Conservation (phyloP, 306 rosid species). For the Cotoneaster glaucophyllus region DNA sequence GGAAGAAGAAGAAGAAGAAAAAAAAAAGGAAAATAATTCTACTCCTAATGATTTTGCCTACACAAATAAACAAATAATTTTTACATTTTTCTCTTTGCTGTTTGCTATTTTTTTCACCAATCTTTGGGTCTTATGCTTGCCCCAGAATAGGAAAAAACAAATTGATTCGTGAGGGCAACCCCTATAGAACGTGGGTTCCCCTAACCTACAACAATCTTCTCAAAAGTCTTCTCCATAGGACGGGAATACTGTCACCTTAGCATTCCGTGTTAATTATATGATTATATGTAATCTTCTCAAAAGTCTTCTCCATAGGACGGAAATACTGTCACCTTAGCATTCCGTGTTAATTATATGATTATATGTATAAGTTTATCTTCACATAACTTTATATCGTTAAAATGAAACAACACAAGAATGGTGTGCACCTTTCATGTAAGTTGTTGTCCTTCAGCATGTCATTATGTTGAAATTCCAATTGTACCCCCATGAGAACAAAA, state of each 20-base stretch:
- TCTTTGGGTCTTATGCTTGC: background rate
- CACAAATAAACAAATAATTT: conserved; percentile 8
- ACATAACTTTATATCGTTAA: too few species aligned
- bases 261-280: too few species aligned
- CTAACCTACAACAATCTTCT: background rate
- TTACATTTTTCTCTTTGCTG: background rate
- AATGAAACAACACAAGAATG: rapidly evolving
- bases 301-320: background rate
- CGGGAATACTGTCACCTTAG: too few species aligned
- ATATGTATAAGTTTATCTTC: too few species aligned
- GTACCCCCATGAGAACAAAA: background rate
- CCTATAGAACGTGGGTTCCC: background rate
- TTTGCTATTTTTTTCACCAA: too few species aligned
- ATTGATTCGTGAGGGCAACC: background rate
- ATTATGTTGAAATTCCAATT: too few species aligned
- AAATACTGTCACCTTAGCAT: too few species aligned
- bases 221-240: background rate
- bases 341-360: too few species aligned
- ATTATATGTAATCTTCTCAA: background rate
- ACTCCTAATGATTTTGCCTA: conserved; percentile 37
- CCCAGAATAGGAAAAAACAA: background rate
- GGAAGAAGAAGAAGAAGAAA: too few species aligned
- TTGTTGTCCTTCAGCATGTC: too few species aligned
- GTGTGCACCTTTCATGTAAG: too few species aligned
- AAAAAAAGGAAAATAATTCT: too few species aligned